phyloP scores from a whole-genome alignment of 163 green algal genomes.

The Scenedesmus sp. region DNA sequence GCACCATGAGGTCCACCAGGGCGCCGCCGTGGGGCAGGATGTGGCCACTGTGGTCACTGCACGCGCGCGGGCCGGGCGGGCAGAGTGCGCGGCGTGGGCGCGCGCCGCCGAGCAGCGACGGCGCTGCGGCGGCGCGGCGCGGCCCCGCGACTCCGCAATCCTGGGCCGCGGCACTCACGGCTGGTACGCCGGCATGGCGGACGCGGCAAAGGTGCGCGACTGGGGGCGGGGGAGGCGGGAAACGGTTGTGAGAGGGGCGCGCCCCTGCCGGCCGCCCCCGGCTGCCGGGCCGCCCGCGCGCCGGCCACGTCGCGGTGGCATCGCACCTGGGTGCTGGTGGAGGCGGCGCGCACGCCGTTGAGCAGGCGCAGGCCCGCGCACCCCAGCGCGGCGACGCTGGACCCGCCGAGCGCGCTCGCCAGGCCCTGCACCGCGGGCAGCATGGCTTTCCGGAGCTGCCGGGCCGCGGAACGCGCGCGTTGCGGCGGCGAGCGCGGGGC shows the following conservation, averaged over 20 bases:
- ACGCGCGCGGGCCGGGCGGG: too few species aligned
- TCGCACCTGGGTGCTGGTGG: not conserved
- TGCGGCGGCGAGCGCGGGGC: too few species aligned
- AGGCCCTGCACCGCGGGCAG: constrained; percentile 9
- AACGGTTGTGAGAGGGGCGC: constrained; percentile 18
- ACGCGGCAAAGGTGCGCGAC: constrained; percentile 11
- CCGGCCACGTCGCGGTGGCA: not conserved
- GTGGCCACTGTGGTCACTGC: constrained; percentile 46
- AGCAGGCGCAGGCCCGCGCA: constrained; percentile 22
- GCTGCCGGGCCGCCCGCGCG: not conserved
- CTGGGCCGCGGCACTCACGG: constrained; percentile 34
- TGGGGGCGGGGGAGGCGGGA: not conserved
- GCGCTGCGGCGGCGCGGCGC: too few species aligned
- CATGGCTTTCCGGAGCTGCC: too few species aligned
- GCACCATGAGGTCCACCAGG: constrained; percentile 64
- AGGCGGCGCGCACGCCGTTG: not conserved
- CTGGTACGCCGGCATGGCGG: constrained; percentile 37
- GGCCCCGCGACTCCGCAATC: too few species aligned
- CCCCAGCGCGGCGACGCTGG: not conserved
- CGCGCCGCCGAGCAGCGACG: too few species aligned
- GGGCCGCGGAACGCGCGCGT: too few species aligned
- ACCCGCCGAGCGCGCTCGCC: constrained; percentile 7
- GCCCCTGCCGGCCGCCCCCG: not conserved
- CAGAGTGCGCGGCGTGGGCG: too few species aligned
- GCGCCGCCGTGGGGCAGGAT: constrained; percentile 65